These are phyloP conservation scores for Beauveria asiatica DNA, from an alignment of 2,329 filamentous ascomycete species.

Conservation along the genomic window DNA sequence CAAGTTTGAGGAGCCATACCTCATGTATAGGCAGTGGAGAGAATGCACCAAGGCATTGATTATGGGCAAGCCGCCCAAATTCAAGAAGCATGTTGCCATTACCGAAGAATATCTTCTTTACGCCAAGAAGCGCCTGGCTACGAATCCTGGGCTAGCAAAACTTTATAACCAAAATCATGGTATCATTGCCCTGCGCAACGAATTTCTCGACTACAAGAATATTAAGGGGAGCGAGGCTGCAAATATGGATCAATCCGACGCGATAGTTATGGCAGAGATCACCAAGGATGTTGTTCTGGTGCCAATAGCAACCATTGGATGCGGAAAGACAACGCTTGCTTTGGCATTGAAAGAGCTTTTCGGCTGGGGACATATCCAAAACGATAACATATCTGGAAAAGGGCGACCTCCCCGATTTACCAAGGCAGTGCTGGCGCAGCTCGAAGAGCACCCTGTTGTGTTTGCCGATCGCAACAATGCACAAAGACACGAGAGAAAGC, in stretches of 20 bases:
- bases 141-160: slow-evolving; percentile 58
- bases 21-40: slow-evolving; percentile 98
- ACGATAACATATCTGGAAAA: slow-evolving; percentile 85
- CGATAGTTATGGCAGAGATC: slow-evolving; percentile 43
- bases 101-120: slow-evolving; percentile 87
- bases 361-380: slow-evolving; percentile 87
- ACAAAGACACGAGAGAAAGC: slow-evolving; percentile 74
- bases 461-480: slow-evolving; percentile 95
- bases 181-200: slow-evolving; percentile 83
- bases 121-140: slow-evolving; percentile 63
- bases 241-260: slow-evolving; percentile 52
- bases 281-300: slow-evolving; percentile 69
- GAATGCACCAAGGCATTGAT: slow-evolving; percentile 93
- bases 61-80: slow-evolving; percentile 60
- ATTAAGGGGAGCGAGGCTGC: slow-evolving; percentile 86
- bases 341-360: slow-evolving; percentile 76
- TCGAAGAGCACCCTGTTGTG: slow-evolving; percentile 61
- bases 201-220: slow-evolving; percentile 76
- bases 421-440: slow-evolving; percentile 54
- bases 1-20: slow-evolving; percentile 97
- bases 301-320: slow-evolving; percentile 87
- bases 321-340: slow-evolving; percentile 91
- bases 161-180: slow-evolving; percentile 83
- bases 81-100: slow-evolving; percentile 80
- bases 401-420: slow-evolving; percentile 72